Evolutionary conservation across 148 eudicot genomes (phyloP).

Genomic region (Talinum fruticosum): DNA sequence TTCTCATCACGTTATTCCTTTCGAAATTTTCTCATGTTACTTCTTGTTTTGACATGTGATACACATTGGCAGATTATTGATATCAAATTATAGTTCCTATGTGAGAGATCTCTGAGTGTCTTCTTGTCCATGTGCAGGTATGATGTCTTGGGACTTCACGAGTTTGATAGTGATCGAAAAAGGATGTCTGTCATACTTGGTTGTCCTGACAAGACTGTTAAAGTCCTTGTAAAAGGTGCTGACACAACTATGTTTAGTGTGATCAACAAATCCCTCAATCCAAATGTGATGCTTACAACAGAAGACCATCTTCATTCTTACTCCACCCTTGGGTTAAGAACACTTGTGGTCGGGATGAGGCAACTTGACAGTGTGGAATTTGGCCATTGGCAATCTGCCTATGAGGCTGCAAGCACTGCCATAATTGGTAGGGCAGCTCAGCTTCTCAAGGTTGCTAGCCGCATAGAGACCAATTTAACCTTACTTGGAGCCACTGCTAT

Average conservation of each 20-base stretch:
- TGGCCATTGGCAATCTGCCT: constrained; percentile 82
- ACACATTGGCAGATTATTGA: neutral
- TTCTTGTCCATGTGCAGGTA: constrained; percentile 53
- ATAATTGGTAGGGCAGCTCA: constrained; percentile 80
- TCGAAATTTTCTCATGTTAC: neutral
- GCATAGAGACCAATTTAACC: constrained; percentile 53
- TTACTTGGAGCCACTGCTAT: constrained; percentile 88
- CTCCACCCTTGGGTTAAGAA: constrained; percentile 82
- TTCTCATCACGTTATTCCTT: neutral
- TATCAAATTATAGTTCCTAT: neutral
- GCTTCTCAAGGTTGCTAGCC: constrained; percentile 74
- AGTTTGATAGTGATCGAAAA: constrained; percentile 96
- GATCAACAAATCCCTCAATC: constrained; percentile 56
- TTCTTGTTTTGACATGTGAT: neutral
- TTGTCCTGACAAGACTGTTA: constrained; percentile 76
- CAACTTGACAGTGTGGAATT: constrained; percentile 61
- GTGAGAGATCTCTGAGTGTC: neutral
- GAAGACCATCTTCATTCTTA: constrained; percentile 75
- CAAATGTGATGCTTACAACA: constrained; percentile 46
- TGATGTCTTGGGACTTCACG: constrained; percentile 93
- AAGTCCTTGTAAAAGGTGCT: constrained; percentile 93
- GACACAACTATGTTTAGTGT: constrained; percentile 85
- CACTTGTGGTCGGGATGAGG: constrained; percentile 83
- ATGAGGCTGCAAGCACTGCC: constrained; percentile 84
- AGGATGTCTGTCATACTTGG: constrained; percentile 98